Conservation (phyloP, 371 early-diverging fungal genomes). For the Chytridium lagenaria region DNA sequence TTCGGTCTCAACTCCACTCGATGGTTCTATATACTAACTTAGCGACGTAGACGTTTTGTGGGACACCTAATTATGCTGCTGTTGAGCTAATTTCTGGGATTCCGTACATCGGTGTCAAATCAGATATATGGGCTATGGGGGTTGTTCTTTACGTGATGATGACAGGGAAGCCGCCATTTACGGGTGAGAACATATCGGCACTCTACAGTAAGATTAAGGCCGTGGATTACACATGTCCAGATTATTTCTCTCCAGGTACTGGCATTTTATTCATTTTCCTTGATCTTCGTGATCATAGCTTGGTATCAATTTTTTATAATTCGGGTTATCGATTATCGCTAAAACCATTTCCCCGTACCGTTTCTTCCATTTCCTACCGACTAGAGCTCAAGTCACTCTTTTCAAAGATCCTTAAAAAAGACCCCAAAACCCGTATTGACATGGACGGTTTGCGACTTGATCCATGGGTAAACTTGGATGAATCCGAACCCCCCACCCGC, state of each 20-base stretch:
- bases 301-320: too few species aligned
- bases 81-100: constrained; percentile 65
- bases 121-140: constrained; percentile 69
- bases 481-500: constrained; percentile 47
- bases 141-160: constrained; percentile 71
- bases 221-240: constrained; percentile 56
- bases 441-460: constrained; percentile 57
- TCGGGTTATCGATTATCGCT: neutral
- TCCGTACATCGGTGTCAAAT: constrained; percentile 62
- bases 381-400: constrained; percentile 52
- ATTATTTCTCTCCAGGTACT: constrained; percentile 57
- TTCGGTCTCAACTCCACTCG: neutral
- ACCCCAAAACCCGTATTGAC: constrained; percentile 51
- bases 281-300: too few species aligned
- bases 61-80: constrained; percentile 68
- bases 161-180: constrained; percentile 71
- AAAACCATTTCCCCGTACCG: constrained; percentile 1
- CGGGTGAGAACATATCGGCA: constrained; percentile 66
- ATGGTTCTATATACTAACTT: neutral
- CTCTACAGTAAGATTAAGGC: constrained; percentile 64
- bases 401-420: constrained; percentile 54
- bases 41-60: constrained; percentile 60
- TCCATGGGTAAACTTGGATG: constrained; percentile 61
- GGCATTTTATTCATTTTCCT: neutral
- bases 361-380: too few species aligned